Base-by-base conservation (phyloP, 2,329 filamentous ascomycete genomes). In the Aspergillus quadrilineatus region DNA sequence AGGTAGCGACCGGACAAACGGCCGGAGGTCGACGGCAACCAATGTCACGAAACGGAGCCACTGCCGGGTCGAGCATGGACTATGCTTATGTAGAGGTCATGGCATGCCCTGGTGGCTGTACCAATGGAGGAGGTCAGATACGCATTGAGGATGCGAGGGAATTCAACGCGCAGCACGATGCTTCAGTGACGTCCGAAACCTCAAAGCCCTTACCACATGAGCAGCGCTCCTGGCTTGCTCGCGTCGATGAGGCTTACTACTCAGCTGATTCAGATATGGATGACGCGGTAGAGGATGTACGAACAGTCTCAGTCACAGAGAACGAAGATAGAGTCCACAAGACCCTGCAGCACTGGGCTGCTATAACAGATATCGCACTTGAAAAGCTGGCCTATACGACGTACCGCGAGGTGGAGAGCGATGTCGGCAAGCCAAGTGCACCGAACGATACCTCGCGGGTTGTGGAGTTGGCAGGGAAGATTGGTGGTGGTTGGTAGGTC, bases 61-160 rank as follows among this genome's bases (percentile, higher is more conserved):
- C 67, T 4, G 59, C 63, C 43, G 60, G 66, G 59, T 61, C 66
- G 9, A 66, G 67, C 12, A 74, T 83, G 6, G 90, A 96, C 36
- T 92, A 92, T 71, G 83, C 89, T n/a, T 97, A 96, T 74, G 89
- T 97, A 29, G 94, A 99, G 75, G 94, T 99, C 57, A 99, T 99
- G 94, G 94, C 94, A 12, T 99, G 94, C 73, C 94, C 94, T 0
- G 94, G 94, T n/a, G 94, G 94, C 3, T 99, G 94, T 77, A 99
- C 94, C 53, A 99, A 99, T 67, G 94, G 94, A 1, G 94, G 94
- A 37, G 94, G 94, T 0, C 94, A 99, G 77, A 87, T 99, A 70
- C 96, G 96, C 69, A 85, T 90, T 28, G 89, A 91, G 52, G 94
- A 97, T 70, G 85, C 89, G 15, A 65, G 68, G 42, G 69, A 73